phyloP scores from a whole-genome alignment of 306 rosid genomes.

The Abrus precatorius region DNA sequence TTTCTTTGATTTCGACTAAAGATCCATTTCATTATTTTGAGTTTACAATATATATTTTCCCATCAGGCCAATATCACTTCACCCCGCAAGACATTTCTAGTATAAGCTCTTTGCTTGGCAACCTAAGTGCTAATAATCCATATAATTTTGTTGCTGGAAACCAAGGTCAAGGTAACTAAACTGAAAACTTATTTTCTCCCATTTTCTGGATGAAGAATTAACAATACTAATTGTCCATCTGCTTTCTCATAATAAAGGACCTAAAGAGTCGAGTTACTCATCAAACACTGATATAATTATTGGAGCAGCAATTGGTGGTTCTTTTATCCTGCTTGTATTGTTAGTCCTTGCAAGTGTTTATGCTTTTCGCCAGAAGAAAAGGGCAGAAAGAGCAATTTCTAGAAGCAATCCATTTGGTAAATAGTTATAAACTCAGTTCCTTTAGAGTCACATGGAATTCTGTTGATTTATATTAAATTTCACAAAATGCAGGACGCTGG shows the following conservation, averaged over 20 bases:
- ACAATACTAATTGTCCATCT: constrained; percentile 7
- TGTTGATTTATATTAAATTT: background rate
- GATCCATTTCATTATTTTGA: constrained; percentile 23
- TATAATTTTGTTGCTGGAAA: constrained; percentile 26
- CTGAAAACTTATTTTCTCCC: constrained; percentile 29
- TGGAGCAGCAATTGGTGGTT: constrained; percentile 66
- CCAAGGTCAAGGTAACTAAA: constrained; percentile 7
- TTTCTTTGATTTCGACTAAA: constrained; percentile 25
- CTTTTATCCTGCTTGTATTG: constrained; percentile 52
- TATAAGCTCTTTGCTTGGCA: constrained; percentile 54
- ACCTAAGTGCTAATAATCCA: constrained; percentile 51
- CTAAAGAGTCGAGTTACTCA: constrained; percentile 38
- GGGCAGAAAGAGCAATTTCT: constrained; percentile 54
- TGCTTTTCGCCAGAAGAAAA: constrained; percentile 61
- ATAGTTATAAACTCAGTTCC: background rate
- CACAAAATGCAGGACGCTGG: constrained; percentile 50
- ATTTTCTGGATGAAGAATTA: background rate
- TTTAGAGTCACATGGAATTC: background rate
- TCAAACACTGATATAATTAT: constrained; percentile 39
- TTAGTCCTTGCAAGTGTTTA: constrained; percentile 59
- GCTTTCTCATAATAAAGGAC: background rate
- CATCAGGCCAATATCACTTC: constrained; percentile 54
- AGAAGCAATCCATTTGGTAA: constrained; percentile 52
- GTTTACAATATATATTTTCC: constrained; percentile 52
- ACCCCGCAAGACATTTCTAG: constrained; percentile 21